These are phyloP conservation scores for Stylosanthes scabra DNA, from an alignment of 331 rosid genomes.

Conservation along the genomic window DNA sequence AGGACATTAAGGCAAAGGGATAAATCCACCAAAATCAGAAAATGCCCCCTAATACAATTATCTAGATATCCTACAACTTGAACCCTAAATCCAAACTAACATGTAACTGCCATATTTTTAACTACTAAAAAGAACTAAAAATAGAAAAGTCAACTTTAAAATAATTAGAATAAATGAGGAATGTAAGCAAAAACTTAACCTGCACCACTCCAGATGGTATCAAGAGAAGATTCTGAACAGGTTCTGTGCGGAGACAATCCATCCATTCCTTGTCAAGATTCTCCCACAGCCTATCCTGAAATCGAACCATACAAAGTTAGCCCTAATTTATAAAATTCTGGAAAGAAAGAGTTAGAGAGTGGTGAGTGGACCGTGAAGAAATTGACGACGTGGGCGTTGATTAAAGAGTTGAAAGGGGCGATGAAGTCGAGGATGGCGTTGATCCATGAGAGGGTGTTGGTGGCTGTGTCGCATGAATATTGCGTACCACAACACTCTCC, in stretches of 20 bases:
- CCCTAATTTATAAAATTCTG: neutral
- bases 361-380: slow-evolving; percentile 66
- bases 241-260: slow-evolving; percentile 70
- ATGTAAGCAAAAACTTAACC: slow-evolving; percentile 41
- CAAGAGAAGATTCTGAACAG: slow-evolving; percentile 67
- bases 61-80: neutral
- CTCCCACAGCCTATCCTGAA: slow-evolving; percentile 83
- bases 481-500: slow-evolving; percentile 14
- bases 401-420: slow-evolving; percentile 57
- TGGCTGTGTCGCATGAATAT: slow-evolving; percentile 66
- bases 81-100: neutral
- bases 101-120: too few relatives aligned
- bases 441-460: slow-evolving; percentile 69
- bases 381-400: slow-evolving; percentile 78
- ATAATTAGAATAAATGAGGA: too few relatives aligned
- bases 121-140: too few relatives aligned
- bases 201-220: slow-evolving; percentile 82
- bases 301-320: slow-evolving; percentile 22
- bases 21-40: neutral
- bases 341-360: neutral
- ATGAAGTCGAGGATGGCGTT: slow-evolving; percentile 73
- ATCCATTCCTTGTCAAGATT: slow-evolving; percentile 79
- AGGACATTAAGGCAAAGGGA: neutral
- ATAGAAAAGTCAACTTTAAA: too few relatives aligned
- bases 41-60: too few relatives aligned